A percentile compares a stretch with the other conserved stretches of the same genome.
Evolutionary conservation across 768 basidiomycete genomes (phyloP).

Genomic region (Psilocybe sp.): DNA sequence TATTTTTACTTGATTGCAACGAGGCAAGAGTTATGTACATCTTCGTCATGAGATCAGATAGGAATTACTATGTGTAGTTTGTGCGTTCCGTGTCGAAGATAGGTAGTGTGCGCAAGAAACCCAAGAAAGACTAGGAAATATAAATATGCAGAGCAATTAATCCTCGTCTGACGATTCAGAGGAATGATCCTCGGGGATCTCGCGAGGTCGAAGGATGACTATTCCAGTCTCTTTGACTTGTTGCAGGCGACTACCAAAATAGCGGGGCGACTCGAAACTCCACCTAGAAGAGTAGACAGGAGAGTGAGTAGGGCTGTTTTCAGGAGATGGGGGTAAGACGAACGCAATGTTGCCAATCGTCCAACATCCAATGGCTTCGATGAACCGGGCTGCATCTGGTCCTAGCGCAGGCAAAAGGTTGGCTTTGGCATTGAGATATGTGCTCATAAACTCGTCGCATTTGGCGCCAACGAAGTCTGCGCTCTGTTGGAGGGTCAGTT

Average conservation of each 20-base stretch:
- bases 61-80: slow-evolving; percentile 6
- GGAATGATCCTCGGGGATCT: slow-evolving; percentile 26
- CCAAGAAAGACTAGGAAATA: background rate
- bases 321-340: background rate
- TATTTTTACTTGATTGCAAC: background rate
- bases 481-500: slow-evolving; percentile 54
- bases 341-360: slow-evolving; percentile 59
- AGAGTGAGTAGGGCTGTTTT: background rate
- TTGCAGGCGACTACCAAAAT: slow-evolving; percentile 57
- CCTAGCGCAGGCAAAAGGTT: slow-evolving; percentile 53
- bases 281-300: slow-evolving; percentile 33
- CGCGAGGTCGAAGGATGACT: slow-evolving; percentile 39
- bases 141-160: slow-evolving; percentile 14
- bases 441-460: slow-evolving; percentile 47
- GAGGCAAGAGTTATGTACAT: too few species aligned
- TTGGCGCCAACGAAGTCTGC: slow-evolving; percentile 53
- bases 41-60: background rate
- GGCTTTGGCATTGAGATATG: slow-evolving; percentile 43
- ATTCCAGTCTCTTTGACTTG: slow-evolving; percentile 50
- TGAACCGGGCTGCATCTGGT: slow-evolving; percentile 46
- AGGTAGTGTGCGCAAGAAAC: background rate
- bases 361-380: slow-evolving; percentile 58
- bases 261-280: slow-evolving; percentile 69
- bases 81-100: slow-evolving; percentile 6
- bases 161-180: slow-evolving; percentile 38